Evolutionary conservation across 2,329 filamentous ascomycete genomes (phyloP), one percentile per base, ranked within the genome.

Genomic region (Colletotrichum coccodes): DNA sequence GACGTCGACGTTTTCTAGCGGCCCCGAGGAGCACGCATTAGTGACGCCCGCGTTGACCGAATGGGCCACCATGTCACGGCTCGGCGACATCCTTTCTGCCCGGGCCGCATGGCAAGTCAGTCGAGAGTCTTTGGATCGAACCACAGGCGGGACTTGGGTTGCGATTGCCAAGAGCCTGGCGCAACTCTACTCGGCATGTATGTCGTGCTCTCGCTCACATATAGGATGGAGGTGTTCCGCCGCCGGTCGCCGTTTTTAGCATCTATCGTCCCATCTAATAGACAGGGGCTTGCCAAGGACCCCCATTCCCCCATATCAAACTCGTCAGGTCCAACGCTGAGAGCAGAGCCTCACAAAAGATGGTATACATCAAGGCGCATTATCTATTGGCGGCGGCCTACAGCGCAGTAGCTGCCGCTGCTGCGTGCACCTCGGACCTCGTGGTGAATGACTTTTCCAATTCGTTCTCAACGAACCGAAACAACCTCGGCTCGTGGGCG

Each of bases 401-500:
- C 57, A 52, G 32, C 36, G 64, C 69, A 32, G 56, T 71, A 2
- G 69, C 62, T 71, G 67, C 30, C n/a, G 59, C 62, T 60, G 73
- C 71, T 18, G 73, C 68, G 58, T 80, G 79, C 49, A 72, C 64
- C 0, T 71, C 72, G 4, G 74, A 77, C 64, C 73, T 79, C 23
- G 21, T 79, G 12, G 75, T 80, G 50, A 77, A 80, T 57, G 76
- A 80, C 70, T 77, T 80, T 63, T 72, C 73, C 46, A 71, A 72
- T 36, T 79, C 78, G 0, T 78, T 74, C 54, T 72, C 76, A 6
- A 76, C 70, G 21, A 76, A 76, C 63, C 72, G 71, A 54, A 81
- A 81, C 71, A 76, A 74, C 50, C 72, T 80, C 4, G 76, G 75
- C 4, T 74, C 76, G 56, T 81, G 75, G 72, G 80, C 79, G 23